Conservation (phyloP, 2,329 filamentous ascomycete species). For the Talaromyces marneffei region DNA sequence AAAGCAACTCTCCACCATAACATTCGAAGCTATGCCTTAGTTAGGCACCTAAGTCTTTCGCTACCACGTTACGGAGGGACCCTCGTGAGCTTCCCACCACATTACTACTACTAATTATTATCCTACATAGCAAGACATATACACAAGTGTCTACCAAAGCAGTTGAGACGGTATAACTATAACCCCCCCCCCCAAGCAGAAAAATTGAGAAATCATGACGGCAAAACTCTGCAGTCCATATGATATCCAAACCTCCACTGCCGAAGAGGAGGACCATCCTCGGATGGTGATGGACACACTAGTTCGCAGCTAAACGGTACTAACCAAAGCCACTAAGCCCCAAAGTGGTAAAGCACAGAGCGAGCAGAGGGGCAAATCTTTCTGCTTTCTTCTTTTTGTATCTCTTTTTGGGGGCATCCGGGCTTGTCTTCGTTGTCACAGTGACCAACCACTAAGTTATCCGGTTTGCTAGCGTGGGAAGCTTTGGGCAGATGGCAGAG, state of each 20-base stretch:
- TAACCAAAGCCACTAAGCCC: neutral
- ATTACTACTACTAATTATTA: neutral
- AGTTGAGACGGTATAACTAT: neutral
- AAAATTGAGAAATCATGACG: neutral
- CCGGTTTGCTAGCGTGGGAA: slow-evolving; percentile 5
- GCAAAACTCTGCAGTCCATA: neutral
- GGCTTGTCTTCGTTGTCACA: slow-evolving; percentile 13
- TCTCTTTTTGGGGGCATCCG: neutral
- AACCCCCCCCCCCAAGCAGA: too few species aligned
- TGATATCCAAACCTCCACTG: neutral
- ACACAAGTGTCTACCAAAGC: neutral
- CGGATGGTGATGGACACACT: neutral
- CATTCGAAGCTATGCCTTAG: neutral
- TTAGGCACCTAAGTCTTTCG: neutral
- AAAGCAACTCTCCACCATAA: neutral
- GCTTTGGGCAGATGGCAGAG: slow-evolving; percentile 7
- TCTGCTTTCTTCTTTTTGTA: slow-evolving; percentile 1
- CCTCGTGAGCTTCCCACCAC: neutral
- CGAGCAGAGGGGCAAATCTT: slow-evolving; percentile 8
- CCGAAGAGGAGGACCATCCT: neutral
- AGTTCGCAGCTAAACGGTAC: neutral
- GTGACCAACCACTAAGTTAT: slow-evolving; percentile 14
- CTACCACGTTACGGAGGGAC: neutral
- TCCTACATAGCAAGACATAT: neutral
- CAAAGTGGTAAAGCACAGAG: neutral